Conservation (phyloP, 2,329 filamentous ascomycete species). For the Neofusicoccum sp. region DNA sequence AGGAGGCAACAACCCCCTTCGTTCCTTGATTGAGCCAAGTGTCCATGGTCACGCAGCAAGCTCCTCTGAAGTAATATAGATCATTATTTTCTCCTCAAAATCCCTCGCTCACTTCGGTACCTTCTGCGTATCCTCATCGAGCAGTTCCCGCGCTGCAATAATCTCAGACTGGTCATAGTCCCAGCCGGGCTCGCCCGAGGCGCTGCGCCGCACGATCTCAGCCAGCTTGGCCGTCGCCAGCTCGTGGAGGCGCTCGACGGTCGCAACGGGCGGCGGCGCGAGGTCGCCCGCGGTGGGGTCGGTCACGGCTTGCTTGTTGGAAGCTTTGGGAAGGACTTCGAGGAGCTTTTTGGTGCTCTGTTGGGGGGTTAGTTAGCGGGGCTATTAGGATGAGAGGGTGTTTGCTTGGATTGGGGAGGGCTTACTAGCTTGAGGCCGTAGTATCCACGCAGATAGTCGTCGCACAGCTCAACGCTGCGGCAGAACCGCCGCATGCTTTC, state of each 20-base stretch:
- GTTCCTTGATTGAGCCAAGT: no score
- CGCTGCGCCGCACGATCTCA: constrained; percentile 71
- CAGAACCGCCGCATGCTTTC: constrained; percentile 84
- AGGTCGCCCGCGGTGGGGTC: constrained; percentile 41
- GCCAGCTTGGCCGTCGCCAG: constrained; percentile 72
- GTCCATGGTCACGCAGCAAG: no score
- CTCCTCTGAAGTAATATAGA: no score
- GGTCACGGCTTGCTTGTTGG: constrained; percentile 30
- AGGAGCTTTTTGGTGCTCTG: constrained; percentile 27
- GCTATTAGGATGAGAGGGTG: not conserved
- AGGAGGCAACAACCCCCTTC: no score
- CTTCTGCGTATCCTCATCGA: constrained; percentile 54
- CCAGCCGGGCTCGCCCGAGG: constrained; percentile 66
- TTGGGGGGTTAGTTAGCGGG: not conserved
- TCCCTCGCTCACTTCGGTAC: constrained; percentile 2
- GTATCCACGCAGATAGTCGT: constrained; percentile 88
- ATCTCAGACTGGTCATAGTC: constrained; percentile 75
- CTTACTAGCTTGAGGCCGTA: constrained; percentile 84
- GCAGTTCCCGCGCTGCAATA: constrained; percentile 68
- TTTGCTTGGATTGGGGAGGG: not conserved
- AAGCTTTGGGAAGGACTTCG: constrained; percentile 30
- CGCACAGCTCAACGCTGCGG: constrained; percentile 89
- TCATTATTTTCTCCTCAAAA: not conserved
- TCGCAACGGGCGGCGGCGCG: constrained; percentile 58
- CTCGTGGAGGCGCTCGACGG: constrained; percentile 70